These are phyloP conservation scores for Vicia sativa DNA, from an alignment of 306 rosid genomes.

Conservation along the genomic window DNA sequence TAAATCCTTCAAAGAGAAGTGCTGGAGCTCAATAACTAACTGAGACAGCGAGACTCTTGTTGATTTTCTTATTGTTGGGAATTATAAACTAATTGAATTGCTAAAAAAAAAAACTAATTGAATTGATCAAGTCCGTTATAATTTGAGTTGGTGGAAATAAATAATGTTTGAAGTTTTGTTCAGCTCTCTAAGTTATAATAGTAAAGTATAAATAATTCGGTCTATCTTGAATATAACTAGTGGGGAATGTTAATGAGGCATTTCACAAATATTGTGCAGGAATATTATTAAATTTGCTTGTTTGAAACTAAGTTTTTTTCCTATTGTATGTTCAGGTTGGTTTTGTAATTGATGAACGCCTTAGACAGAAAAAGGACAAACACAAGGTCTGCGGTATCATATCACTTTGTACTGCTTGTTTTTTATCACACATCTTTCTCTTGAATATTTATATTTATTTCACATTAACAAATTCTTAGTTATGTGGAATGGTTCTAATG, in stretches of 20 bases:
- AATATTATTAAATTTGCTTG: conserved; percentile 18
- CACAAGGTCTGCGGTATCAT: conserved; percentile 59
- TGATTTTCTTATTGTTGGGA: conserved; percentile 14
- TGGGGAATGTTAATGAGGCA: background rate
- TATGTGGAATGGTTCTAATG: conserved; percentile 1
- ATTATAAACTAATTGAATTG: conserved; percentile 26
- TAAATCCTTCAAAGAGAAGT: background rate
- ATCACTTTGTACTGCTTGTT: conserved; percentile 11
- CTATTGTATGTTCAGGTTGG: conserved; percentile 61
- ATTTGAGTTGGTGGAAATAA: conserved; percentile 2
- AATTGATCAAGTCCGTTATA: conserved; percentile 20
- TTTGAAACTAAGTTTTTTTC: conserved; percentile 22
- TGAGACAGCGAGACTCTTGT: conserved; percentile 10
- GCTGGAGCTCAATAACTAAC: conserved; percentile 4
- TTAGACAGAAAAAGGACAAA: conserved; percentile 72
- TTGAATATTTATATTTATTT: conserved; percentile 22
- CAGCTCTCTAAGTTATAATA: conserved; percentile 13
- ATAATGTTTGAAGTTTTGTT: background rate
- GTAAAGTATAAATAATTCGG: conserved; percentile 15
- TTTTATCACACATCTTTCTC: conserved; percentile 13
- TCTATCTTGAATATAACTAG: conserved; percentile 7
- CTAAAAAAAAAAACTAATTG: background rate
- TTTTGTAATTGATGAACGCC: conserved; percentile 91
- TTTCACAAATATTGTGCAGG: conserved; percentile 12
- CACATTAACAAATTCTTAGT: conserved; percentile 4